Evolutionary conservation across 169 alveolate species (phyloP), one percentile per base, ranked within the genome.

Genomic region (Eimeria falciformis): DNA sequence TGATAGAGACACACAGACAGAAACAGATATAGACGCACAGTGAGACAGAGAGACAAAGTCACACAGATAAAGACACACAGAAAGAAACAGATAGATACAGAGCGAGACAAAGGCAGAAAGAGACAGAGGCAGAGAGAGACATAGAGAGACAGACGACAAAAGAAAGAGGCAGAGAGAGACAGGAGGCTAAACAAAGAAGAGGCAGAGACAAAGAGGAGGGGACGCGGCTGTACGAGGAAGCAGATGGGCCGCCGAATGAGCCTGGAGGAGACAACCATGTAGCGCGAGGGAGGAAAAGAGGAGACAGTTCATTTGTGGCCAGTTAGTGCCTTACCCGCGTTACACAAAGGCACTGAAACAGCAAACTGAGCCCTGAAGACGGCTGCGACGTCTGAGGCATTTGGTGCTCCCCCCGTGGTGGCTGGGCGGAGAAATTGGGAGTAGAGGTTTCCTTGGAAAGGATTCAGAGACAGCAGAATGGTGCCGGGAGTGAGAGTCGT

Each of bases 361-460:
- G 14, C 62, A 50, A 50, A 50, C 62, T 50, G 62, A 7, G 47
- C 47, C 9, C 46, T 25, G 29, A 25, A 11, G 29, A 43, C 50
- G 18, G 82, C 82, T 14, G 82, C 23, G n/a, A n/a, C n/a, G n/a
- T n/a, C n/a, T n/a, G n/a, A n/a, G n/a, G n/a, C n/a, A n/a, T 50
- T 11, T 29, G 82, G 6, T 71, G 82, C 82, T 50, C 62, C 62
- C 62, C 62, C 62, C 62, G 62, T 11, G 62, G 62, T 14, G 62
- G 7, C 62, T 7, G 14, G 62, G n/a, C n/a, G 14, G n/a, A 50
- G 62, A 50, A 50, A 50, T 14, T 50, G n/a, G 62, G 62, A 7
- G 62, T 11, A 50, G n/a, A n/a, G n/a, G n/a, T n/a, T n/a, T n/a
- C n/a, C n/a, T 7, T 21, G 7, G 71, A 11, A 58, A n/a, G 71